Evolutionary conservation across 108 stramenopile genomes (phyloP).

Genomic region (Nitzschia putrida): DNA sequence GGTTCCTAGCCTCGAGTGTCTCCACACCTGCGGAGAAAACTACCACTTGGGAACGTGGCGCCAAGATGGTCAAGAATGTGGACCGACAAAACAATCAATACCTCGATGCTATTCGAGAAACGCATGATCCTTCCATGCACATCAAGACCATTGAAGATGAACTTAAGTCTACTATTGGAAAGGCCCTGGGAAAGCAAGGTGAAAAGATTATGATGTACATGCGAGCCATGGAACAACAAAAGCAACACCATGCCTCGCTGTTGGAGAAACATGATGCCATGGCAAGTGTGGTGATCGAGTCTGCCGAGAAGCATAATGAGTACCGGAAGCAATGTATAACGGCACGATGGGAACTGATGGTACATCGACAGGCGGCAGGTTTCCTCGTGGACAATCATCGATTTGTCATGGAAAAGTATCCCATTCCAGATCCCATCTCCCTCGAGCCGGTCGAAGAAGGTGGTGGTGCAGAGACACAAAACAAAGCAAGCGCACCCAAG

Average conservation of each 20-base stretch:
- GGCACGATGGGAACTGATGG: constrained; percentile 83
- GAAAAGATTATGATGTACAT: constrained; percentile 60
- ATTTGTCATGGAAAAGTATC: constrained; percentile 68
- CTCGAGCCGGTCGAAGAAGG: constrained; percentile 16
- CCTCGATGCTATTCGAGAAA: constrained; percentile 66
- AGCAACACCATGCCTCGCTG: constrained; percentile 32
- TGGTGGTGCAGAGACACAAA: constrained; percentile 2
- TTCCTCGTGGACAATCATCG: constrained; percentile 78
- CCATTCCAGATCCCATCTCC: constrained; percentile 60
- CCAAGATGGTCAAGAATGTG: constrained; percentile 67
- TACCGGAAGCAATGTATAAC: constrained; percentile 59
- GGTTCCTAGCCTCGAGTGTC: too few relatives aligned
- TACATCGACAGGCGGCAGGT: constrained; percentile 85
- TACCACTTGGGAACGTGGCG: constrained; percentile 68
- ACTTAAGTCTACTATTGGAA: constrained; percentile 74
- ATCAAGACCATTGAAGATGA: constrained; percentile 84
- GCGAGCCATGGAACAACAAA: constrained; percentile 53
- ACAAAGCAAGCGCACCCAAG: background rate
- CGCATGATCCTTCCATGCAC: constrained; percentile 71
- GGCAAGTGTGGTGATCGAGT: constrained; percentile 28
- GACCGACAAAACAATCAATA: constrained; percentile 56
- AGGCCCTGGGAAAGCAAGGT: constrained; percentile 76
- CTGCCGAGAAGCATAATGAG: constrained; percentile 60
- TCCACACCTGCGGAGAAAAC: constrained; percentile 9
- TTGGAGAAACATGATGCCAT: constrained; percentile 11